phyloP scores from a whole-genome alignment of 805 yeast species.

The Zygosaccharomyces bisporus region DNA sequence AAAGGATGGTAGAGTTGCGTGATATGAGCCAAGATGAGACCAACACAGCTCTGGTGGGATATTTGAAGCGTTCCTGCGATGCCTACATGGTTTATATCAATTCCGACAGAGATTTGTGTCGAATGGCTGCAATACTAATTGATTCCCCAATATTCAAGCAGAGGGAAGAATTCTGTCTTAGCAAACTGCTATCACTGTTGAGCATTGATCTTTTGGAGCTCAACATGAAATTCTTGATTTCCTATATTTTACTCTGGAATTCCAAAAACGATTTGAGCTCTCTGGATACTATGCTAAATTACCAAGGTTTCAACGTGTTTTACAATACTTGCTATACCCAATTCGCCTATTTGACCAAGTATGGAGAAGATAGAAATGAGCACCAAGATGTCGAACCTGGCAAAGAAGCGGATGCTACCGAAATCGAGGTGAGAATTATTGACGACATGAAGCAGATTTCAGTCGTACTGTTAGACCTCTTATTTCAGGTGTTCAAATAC shows the following conservation, averaged over 20 bases:
- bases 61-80: conserved; percentile 29
- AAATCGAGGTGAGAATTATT: conserved; percentile 34
- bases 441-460: conserved; percentile 39
- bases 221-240: conserved; percentile 40
- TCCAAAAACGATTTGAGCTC: conserved; percentile 42
- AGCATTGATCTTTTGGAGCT: conserved; percentile 36
- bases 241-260: conserved; percentile 44
- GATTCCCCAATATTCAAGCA: conserved; percentile 37
- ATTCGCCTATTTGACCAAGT: conserved; percentile 34
- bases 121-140: conserved; percentile 35
- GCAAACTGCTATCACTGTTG: conserved; percentile 47
- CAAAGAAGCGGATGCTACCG: conserved; percentile 16
- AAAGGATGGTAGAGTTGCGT: conserved; percentile 20
- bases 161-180: conserved; percentile 44
- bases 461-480: conserved; percentile 46
- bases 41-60: conserved; percentile 31
- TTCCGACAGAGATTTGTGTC: conserved; percentile 36
- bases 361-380: conserved; percentile 25
- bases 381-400: conserved; percentile 9
- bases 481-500: conserved; percentile 53
- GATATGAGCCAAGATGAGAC: conserved; percentile 15
- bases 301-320: conserved; percentile 49
- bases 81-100: conserved; percentile 26
- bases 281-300: conserved; percentile 46
- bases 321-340: conserved; percentile 40